A percentile compares a stretch with the other conserved stretches of the same genome.
These are phyloP conservation scores for Cutaneotrichosporon sp. DNA, from an alignment of 1,284 basidiomycete species.

Conservation along the genomic window DNA sequence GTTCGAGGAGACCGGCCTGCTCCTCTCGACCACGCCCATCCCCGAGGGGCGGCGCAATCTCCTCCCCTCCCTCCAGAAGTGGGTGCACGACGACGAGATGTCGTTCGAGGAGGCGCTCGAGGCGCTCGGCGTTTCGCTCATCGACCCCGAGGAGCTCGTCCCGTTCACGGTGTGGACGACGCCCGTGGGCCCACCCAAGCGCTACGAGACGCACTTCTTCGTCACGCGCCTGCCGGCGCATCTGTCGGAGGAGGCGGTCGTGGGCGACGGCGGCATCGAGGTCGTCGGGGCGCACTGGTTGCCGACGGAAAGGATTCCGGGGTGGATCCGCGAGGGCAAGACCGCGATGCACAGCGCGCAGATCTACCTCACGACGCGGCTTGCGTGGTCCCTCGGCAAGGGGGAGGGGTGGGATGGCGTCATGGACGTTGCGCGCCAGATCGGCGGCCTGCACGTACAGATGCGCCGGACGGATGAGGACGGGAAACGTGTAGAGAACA, in stretches of 20 bases:
- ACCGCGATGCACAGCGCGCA: neutral
- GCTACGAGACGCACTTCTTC: slow-evolving; percentile 18
- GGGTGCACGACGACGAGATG: slow-evolving; percentile 11
- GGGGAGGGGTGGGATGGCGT: slow-evolving; percentile 3
- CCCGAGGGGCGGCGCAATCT: neutral
- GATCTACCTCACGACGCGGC: neutral
- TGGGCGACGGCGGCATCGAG: slow-evolving; percentile 6
- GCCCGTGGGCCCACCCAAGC: neutral
- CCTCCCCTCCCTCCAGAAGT: slow-evolving; percentile 1
- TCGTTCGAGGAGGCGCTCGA: slow-evolving; percentile 5
- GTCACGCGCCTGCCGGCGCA: slow-evolving; percentile 9
- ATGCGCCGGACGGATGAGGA: slow-evolving; percentile 3
- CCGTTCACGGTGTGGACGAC: slow-evolving; percentile 17
- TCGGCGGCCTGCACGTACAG: neutral
- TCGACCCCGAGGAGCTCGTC: neutral
- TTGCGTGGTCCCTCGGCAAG: neutral
- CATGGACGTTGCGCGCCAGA: neutral
- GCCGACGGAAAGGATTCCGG: neutral
- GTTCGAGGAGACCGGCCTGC: slow-evolving; percentile 19
- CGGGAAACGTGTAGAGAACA: neutral
- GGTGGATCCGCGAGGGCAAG: neutral
- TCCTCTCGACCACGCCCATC: slow-evolving; percentile 1
- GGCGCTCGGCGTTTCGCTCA: neutral
- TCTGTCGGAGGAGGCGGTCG: neutral
- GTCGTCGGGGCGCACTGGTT: slow-evolving; percentile 1